Base-by-base conservation (phyloP, 108 stramenopile genomes). In the Cyclotella baltica region DNA sequence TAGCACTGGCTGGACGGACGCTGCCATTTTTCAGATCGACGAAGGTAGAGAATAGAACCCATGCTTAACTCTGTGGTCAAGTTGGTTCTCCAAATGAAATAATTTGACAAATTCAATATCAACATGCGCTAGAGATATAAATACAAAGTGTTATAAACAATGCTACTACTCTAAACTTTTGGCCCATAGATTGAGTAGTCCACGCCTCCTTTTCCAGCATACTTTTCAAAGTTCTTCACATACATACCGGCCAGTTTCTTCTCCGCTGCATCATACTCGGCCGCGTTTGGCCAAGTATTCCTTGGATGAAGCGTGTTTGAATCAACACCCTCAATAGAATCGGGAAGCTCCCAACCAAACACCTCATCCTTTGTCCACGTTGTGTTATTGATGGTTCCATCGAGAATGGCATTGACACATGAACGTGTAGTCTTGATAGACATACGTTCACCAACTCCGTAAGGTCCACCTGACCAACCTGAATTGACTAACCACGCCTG, bases 391-490 rank as follows among this genome's bases (percentile, higher is more conserved):
- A 97, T 94, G 65, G 90, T 87, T 51, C 98, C 98, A 83, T 98
- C 92, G 56, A 99, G 80, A 57, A 99, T 97, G 19, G 97, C 96
- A 85, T 98, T 86, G 28, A 99, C 89, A 81, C 97, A 98, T 18
- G 92, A 84, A 43, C 98, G 90, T 16, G 98, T 99, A 27, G 91
- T 96, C 81, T 97, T 93, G 88, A 99, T 98, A 35, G 87, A 86
- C 98, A 99, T 99, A 80, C 98, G 97, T 65, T 94, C 72, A 11
- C 97, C 98, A 33, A 92, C 94, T 27, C 97, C 97, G 73, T 97
- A 96, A 53, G 92, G 84, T 29, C 98, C 98, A 31, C 98, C 98
- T 27, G 94, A 88, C 98, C 98, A 99, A 50, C 98, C 98, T 38
- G 95, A 96, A 87, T 99, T 99, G 72, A 99, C 96, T 34, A 99